Evolutionary conservation across 2,329 filamentous ascomycete genomes (phyloP), one percentile per base, ranked within the genome.

Genomic region (Neopestalotiopsis sp.): DNA sequence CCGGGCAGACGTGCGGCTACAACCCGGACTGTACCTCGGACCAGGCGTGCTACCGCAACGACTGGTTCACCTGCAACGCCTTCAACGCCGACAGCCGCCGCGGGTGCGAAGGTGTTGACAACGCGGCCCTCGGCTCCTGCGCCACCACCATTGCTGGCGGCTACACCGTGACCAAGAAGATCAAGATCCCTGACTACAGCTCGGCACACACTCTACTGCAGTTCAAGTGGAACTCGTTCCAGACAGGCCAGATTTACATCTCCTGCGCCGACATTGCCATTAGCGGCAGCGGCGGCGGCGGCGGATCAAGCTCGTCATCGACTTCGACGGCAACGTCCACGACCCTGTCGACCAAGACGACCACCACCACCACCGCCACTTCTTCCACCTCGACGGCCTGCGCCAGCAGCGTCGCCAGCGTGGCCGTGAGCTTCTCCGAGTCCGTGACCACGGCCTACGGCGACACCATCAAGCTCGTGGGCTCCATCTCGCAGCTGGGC

Each of bases 1-100:
- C 78, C 7, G 86, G 86, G 0, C 85, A 88, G 75, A 71, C 73
- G 4, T 88, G 86, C 72, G 81, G 73, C 1, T 87, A 82, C 71
- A 86, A 75, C 71, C 79, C 84, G 0, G 85, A 88, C 71, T 88
- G 85, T 71, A 71, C 74, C 0, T 67, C 75, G 14, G 84, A 75
- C 0, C 75, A 85, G 72, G 71, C 81, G 0, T 88, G 85, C 72
- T 83, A 79, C 68, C 78, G 83, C 2, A 86, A 87, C 66, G 84
- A 87, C 75, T 88, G 86, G 86, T 88, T 87, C 71, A 87, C 85
- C 0, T 88, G 86, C 78, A 81, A 85, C 65, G 79, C 77, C 1
- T 85, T 84, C 71, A 71, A 80, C 24, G 74, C 72, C 5, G 74
- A 75, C 70, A 75, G 72, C 69, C 78, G 81, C 14, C 78, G 81